These are phyloP conservation scores for Gamsiella multidivaricata DNA, from an alignment of 192 early-diverging fungal genomes.

Conservation along the genomic window DNA sequence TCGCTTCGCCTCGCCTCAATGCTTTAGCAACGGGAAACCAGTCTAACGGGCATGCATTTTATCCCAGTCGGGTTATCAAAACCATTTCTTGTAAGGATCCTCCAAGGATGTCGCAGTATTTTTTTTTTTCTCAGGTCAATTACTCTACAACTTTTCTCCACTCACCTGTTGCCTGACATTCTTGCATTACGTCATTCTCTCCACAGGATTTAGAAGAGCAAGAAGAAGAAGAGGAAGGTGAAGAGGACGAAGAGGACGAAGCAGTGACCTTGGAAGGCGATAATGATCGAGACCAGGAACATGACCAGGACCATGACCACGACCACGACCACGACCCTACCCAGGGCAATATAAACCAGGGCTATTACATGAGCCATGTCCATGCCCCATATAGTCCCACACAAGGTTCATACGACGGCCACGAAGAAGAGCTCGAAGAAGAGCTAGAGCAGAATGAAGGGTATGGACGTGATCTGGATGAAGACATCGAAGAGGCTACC, in stretches of 20 bases:
- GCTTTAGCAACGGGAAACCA: conserved; percentile 10
- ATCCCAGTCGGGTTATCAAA: conserved; percentile 26
- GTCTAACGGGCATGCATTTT: conserved; percentile 18
- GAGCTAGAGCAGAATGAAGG: not conserved
- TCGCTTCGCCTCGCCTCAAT: too few species aligned
- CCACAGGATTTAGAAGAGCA: conserved; percentile 5
- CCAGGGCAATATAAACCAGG: not conserved
- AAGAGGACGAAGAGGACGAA: conserved; percentile 12
- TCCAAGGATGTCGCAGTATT: not conserved
- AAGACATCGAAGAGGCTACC: conserved; percentile 18
- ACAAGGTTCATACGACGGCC: not conserved
- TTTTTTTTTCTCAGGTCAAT: not conserved
- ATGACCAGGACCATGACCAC: not conserved
- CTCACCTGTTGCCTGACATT: too few species aligned
- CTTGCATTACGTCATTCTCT: too few species aligned
- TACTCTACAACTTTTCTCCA: not conserved
- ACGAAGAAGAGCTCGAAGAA: not conserved
- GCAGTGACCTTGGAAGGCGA: not conserved
- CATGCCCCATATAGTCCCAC: not conserved
- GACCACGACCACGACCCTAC: not conserved
- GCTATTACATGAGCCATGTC: not conserved
- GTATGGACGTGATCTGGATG: conserved; percentile 26
- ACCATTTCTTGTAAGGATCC: conserved; percentile 10
- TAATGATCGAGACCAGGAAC: not conserved
- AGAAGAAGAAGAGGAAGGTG: conserved; percentile 5